These are phyloP conservation scores for Ophiocordyceps polyrhachis-furcata DNA, from an alignment of 2,329 filamentous ascomycete species.

Conservation along the genomic window DNA sequence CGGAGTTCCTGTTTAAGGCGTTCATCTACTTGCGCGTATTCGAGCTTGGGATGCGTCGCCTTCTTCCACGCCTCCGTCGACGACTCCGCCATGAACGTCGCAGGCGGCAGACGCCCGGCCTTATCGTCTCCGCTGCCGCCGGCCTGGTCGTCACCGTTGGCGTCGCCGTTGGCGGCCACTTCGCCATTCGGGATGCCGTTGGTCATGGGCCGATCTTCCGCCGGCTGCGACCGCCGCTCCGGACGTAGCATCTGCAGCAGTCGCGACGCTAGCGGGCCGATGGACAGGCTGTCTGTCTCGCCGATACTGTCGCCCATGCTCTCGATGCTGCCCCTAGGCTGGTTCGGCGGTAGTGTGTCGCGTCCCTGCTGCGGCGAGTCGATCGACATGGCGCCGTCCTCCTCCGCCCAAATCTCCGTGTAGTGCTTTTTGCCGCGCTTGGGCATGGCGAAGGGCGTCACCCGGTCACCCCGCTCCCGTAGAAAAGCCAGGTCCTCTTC, in stretches of 20 bases:
- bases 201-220: constrained; percentile 36
- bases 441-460: constrained; percentile 70
- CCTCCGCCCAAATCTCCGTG: constrained; percentile 80
- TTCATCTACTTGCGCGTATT: constrained; percentile 76
- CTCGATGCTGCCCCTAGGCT: constrained; percentile 70
- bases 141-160: constrained; percentile 15
- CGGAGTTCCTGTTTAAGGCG: constrained; percentile 79
- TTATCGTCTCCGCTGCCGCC: constrained; percentile 17
- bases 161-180: constrained; percentile 32
- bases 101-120: constrained; percentile 35
- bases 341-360: constrained; percentile 58
- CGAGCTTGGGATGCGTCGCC: constrained; percentile 53
- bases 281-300: constrained; percentile 76
- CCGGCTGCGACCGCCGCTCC: constrained; percentile 38
- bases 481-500: constrained; percentile 92
- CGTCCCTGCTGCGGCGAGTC: constrained; percentile 43
- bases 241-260: constrained; percentile 67
- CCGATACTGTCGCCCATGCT: constrained; percentile 71
- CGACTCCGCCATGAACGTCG: constrained; percentile 64
- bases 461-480: constrained; percentile 72
- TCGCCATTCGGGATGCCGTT: constrained; percentile 37
- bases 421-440: constrained; percentile 73
- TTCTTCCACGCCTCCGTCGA: constrained; percentile 63
- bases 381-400: constrained; percentile 64
- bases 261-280: constrained; percentile 69